Base-by-base conservation (phyloP, 2,329 filamentous ascomycete genomes). In the Pseudogymnoascus pannorum region DNA sequence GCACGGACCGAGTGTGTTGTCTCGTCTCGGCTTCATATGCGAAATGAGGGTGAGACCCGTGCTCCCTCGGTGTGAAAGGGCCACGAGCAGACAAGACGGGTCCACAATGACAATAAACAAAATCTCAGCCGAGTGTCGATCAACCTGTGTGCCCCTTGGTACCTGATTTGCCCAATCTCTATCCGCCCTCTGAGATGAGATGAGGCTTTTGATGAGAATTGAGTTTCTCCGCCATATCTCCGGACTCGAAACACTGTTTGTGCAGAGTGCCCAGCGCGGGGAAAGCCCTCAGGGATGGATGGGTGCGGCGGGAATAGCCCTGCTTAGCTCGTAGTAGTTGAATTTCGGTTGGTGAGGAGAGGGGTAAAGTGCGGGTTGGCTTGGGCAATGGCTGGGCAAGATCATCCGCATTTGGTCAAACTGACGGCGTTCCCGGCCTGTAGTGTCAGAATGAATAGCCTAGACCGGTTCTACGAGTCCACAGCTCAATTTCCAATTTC, bases 371-470 rank as follows among this genome's bases (percentile, higher is more conserved):
- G 44, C 44, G 44, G 24, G 26, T 54, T 51, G 44, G 44, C 44
- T 51, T 51, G 44, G 44, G 44, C 6, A 11, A 18, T 31, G 44
- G 5, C 44, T 54, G 44, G 44, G 44, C 24, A 31, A 31, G 44
- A 54, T 54, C 44, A 20, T 31, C 24, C 44, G 44, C 24, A 7
- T 54, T 54, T 18, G 44, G 44, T 54, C 24, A 29, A 31, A 26
- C n/a, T 29, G 9, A 20, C 44, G 44, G 44, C n/a, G 4, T 31
- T 31, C 24, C 24, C 44, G 44, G n/a, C 44, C 44, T 54, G 44
- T n/a, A 18, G 26, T 54, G 44, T 54, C 44, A 54, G n/a, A 54
- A 54, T 24, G 44, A 54, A 54, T 54, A 54, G 44, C 44, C 44
- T 54, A 54, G 44, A 54, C 44, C 44, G 24, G 44, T 31, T 54